Conservation (phyloP, 306 rosid genomes). For the Vachellia pachyceras region DNA sequence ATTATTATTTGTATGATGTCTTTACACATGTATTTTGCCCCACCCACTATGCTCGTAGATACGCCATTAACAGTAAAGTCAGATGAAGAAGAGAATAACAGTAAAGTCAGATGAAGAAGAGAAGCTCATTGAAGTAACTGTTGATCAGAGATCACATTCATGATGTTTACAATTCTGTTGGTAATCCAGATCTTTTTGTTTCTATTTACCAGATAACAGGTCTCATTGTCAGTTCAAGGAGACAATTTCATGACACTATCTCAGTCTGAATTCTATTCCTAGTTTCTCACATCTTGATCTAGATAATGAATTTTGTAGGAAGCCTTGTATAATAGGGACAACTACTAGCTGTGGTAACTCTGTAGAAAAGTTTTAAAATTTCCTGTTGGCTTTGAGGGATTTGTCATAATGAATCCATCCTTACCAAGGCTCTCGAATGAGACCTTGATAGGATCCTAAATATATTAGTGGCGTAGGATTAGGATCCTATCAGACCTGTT, state of each 20-base stretch:
- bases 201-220: not conserved
- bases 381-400: slow-evolving; percentile 28
- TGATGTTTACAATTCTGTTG: slow-evolving; percentile 46
- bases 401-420: not conserved
- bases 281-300: not conserved
- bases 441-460: too few species aligned
- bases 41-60: slow-evolving; percentile 57
- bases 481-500: too few species aligned
- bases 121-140: slow-evolving; percentile 44
- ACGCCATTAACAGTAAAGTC: slow-evolving; percentile 54
- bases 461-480: too few species aligned
- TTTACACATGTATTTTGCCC: slow-evolving; percentile 67
- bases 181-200: slow-evolving; percentile 15
- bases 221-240: not conserved
- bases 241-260: not conserved
- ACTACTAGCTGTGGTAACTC: not conserved
- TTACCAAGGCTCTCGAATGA: slow-evolving; percentile 6
- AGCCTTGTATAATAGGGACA: not conserved
- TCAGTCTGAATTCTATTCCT: slow-evolving; percentile 9
- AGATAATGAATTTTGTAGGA: not conserved
- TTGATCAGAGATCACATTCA: slow-evolving; percentile 53
- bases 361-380: slow-evolving; percentile 5
- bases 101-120: slow-evolving; percentile 57
- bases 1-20: slow-evolving; percentile 73
- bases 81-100: slow-evolving; percentile 48